These are phyloP conservation scores for Nicotiana sylvestris DNA, from an alignment of 257 asterid species.

Conservation along the genomic window DNA sequence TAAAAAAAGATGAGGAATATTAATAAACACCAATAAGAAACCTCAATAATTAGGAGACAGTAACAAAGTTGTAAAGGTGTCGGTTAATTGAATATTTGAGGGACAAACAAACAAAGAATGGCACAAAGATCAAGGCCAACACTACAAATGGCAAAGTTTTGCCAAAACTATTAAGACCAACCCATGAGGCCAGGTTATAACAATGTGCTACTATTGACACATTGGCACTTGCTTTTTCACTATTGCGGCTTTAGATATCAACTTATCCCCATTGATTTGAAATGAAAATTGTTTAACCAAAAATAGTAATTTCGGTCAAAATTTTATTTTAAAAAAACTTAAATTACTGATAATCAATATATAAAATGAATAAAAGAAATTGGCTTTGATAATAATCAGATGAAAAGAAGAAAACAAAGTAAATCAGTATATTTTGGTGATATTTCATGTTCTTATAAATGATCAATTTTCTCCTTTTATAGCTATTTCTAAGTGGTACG, in stretches of 20 bases:
- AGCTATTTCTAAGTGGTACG: too few relatives aligned
- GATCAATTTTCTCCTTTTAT: too few relatives aligned
- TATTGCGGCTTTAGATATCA: neutral
- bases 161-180: neutral
- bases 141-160: conserved; percentile 8
- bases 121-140: neutral
- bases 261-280: neutral
- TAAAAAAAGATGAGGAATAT: neutral
- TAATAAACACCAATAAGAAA: neutral
- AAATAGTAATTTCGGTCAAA: too few relatives aligned
- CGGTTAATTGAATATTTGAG: neutral
- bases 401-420: too few relatives aligned
- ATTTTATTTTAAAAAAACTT: too few relatives aligned
- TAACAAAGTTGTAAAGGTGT: neutral
- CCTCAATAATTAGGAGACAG: conserved; percentile 7
- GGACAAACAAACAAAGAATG: neutral
- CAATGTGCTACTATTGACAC: neutral
- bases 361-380: too few relatives aligned
- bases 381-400: too few relatives aligned
- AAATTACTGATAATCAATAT: too few relatives aligned
- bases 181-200: neutral
- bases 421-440: too few relatives aligned
- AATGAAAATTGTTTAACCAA: too few relatives aligned
- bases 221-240: neutral
- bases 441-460: too few relatives aligned